Evolutionary conservation across 2,329 filamentous ascomycete species (phyloP).

Genomic region (Cercospora sp.): DNA sequence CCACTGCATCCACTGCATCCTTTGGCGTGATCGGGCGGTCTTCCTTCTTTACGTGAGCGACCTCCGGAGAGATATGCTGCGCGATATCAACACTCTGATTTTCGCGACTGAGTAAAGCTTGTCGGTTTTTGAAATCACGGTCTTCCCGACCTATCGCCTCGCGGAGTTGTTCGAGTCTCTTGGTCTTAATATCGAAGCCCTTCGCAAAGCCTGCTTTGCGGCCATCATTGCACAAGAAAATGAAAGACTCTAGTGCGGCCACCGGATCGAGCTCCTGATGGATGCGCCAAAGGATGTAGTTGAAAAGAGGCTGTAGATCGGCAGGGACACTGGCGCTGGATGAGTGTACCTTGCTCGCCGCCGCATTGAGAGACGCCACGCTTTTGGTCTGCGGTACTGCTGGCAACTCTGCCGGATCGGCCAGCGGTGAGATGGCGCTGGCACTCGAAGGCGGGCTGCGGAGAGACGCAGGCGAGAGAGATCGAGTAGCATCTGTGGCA

Average conservation of each 20-base stretch:
- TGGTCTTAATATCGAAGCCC: slow-evolving; percentile 52
- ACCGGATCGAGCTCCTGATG: slow-evolving; percentile 51
- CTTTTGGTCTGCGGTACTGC: slow-evolving; percentile 26
- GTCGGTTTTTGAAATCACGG: slow-evolving; percentile 46
- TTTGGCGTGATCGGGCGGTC: slow-evolving; percentile 10
- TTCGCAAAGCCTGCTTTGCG: slow-evolving; percentile 49
- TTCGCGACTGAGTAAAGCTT: slow-evolving; percentile 34
- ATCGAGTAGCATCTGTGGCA: slow-evolving; percentile 42
- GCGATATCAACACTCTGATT: slow-evolving; percentile 20
- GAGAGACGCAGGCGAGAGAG: slow-evolving; percentile 44
- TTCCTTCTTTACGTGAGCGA: neutral
- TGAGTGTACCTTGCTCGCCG: slow-evolving; percentile 17
- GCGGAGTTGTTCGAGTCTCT: slow-evolving; percentile 52
- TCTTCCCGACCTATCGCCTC: slow-evolving; percentile 52
- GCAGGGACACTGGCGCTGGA: slow-evolving; percentile 41
- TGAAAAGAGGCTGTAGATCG: slow-evolving; percentile 50
- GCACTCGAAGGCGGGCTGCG: slow-evolving; percentile 41
- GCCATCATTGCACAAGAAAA: slow-evolving; percentile 53
- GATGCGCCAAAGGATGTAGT: slow-evolving; percentile 54
- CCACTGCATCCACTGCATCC: slow-evolving; percentile 6
- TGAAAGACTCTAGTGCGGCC: slow-evolving; percentile 52
- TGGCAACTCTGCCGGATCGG: slow-evolving; percentile 34
- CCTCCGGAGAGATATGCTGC: neutral
- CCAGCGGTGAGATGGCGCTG: slow-evolving; percentile 37
- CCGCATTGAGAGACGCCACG: slow-evolving; percentile 18